These are phyloP conservation scores for Aspergillus versicolor DNA, from an alignment of 2,329 filamentous ascomycete species.

Conservation along the genomic window DNA sequence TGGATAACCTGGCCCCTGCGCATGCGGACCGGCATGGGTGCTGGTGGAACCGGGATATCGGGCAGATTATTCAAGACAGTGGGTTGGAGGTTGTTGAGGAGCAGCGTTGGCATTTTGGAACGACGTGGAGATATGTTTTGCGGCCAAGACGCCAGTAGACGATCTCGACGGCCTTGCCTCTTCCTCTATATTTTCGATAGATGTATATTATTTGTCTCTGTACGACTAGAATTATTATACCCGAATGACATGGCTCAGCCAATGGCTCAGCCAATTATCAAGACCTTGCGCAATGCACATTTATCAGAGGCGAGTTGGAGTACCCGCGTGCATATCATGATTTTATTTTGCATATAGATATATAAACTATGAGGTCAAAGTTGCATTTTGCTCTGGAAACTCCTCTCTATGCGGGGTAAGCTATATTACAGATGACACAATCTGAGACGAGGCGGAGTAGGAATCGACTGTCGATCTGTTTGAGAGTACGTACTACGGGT, in stretches of 20 bases:
- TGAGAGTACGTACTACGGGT: neutral
- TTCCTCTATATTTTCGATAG: neutral
- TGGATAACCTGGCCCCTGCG: conserved; percentile 48
- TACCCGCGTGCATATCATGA: neutral
- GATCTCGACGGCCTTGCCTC: neutral
- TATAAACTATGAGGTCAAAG: too few species aligned
- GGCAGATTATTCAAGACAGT: conserved; percentile 46
- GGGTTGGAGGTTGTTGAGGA: conserved; percentile 49
- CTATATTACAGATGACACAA: too few species aligned
- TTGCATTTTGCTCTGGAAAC: too few species aligned
- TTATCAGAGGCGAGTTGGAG: neutral
- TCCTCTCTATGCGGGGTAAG: too few species aligned
- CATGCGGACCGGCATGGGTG: conserved; percentile 53
- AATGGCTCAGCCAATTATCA: neutral
- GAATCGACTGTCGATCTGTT: neutral
- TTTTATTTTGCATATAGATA: neutral
- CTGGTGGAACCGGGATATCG: conserved; percentile 55
- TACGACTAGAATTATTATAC: neutral
- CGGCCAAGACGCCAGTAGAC: conserved; percentile 25
- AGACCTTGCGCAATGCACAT: neutral
- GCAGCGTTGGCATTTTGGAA: conserved; percentile 49
- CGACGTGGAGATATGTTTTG: conserved; percentile 47
- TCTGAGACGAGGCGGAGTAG: too few species aligned
- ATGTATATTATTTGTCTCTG: conserved; percentile 1
- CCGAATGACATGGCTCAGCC: neutral